Percentiles rank a stretch among this genome's conserved stretches.
These are phyloP conservation scores for Diplotaxis tenuifolia DNA, from an alignment of 345 rosid species.

Conservation along the genomic window DNA sequence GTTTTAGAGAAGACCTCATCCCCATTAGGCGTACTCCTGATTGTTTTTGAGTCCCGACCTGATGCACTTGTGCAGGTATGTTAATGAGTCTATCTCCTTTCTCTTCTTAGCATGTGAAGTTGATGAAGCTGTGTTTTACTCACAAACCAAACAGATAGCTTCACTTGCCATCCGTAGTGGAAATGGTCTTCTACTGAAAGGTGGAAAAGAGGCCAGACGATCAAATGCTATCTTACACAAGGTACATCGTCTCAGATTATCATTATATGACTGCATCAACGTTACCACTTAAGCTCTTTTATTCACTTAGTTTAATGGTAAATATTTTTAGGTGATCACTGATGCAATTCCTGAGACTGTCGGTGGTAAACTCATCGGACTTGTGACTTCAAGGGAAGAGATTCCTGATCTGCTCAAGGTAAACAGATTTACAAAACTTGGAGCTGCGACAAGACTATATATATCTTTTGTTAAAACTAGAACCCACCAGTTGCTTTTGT, in stretches of 20 bases:
- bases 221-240: constrained; percentile 96
- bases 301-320: not conserved
- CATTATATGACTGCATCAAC: constrained; percentile 14
- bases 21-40: constrained; percentile 93
- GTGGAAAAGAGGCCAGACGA: constrained; percentile 91
- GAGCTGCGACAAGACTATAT: not conserved
- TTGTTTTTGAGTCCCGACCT: constrained; percentile 96
- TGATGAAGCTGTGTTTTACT: constrained; percentile 18
- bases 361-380: constrained; percentile 81
- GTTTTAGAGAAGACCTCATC: constrained; percentile 90
- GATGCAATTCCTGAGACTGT: constrained; percentile 80
- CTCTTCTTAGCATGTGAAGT: not conserved
- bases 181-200: constrained; percentile 89
- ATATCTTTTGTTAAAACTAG: not conserved
- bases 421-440: constrained; percentile 22
- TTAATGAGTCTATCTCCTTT: not conserved
- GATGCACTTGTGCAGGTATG: constrained; percentile 95
- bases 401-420: constrained; percentile 97
- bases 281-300: not conserved
- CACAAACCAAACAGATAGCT: constrained; percentile 67
- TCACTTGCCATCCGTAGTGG: constrained; percentile 95
- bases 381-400: constrained; percentile 93
- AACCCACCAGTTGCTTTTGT: constrained; percentile 26
- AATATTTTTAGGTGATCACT: constrained; percentile 66
- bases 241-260: constrained; percentile 38